Evolutionary conservation across 768 basidiomycete genomes (phyloP), one percentile per base, ranked within the genome.

Genomic region (Aureoboletus auriporus): DNA sequence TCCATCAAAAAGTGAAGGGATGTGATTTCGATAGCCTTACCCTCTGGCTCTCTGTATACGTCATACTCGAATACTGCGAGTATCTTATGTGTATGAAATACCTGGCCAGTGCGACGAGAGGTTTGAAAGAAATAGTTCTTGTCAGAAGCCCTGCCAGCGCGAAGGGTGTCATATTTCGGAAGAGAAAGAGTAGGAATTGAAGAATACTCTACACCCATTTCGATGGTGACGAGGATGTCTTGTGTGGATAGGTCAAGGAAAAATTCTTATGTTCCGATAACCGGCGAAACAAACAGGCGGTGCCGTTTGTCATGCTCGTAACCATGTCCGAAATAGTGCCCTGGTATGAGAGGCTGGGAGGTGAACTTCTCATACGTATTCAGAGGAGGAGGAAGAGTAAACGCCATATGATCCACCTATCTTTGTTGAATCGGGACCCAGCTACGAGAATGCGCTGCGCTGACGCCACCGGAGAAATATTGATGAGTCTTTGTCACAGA

Each of bases 371-470:
- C 35, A n/a, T 9, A 17, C 8, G 17, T 10, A 12, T 40, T 31
- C 17, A n/a, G n/a, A n/a, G 28, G 39, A 16, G 33, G 42, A 6
- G 54, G 44, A 9, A 60, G 39, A 6, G 41, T 1, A 13, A 53
- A 60, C 0, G 55, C 58, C 27, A 31, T 9, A 55, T 49, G 31
- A 10, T 33, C 31, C 13, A 13, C 9, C 8, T 8, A 2, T 9
- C 10, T 10, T 10, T 8, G 30, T 9, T 34, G 29, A 28, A 49
- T 26, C 44, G 44, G 1, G 58, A 57, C 34, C 31, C 8, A 6
- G 51, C 39, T 10, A 61, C 16, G 3, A 60, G 14, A 5, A 60
- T n/a, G n/a, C n/a, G n/a, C n/a, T n/a, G n/a, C n/a, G n/a, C n/a
- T n/a, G n/a, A n/a, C n/a, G n/a, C n/a, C n/a, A n/a, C n/a, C n/a